Percentiles rank a stretch among this genome's conserved stretches.
These are phyloP conservation scores for Ceratocystis diversiconidia DNA, from an alignment of 2,329 filamentous ascomycete species.

Conservation along the genomic window DNA sequence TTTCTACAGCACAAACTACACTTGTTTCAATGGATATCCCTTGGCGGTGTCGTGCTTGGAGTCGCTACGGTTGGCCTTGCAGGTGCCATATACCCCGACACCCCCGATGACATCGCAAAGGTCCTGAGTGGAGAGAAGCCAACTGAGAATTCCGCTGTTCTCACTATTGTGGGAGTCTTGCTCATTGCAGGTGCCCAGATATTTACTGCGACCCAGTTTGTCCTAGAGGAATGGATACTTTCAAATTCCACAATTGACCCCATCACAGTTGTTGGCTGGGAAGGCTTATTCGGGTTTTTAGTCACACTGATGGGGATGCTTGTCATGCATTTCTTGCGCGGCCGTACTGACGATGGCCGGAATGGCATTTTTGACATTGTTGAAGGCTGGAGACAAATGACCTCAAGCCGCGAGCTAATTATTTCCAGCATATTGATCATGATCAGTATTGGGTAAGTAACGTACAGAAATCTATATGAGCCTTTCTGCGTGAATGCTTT, in stretches of 20 bases:
- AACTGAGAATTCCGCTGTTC: slow-evolving; percentile 27
- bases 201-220: slow-evolving; percentile 93
- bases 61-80: slow-evolving; percentile 84
- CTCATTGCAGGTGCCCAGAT: slow-evolving; percentile 90
- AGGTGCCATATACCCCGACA: slow-evolving; percentile 62
- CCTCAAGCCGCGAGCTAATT: slow-evolving; percentile 53
- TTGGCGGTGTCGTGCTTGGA: slow-evolving; percentile 74
- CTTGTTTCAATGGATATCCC: slow-evolving; percentile 82
- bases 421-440: slow-evolving; percentile 80
- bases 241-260: slow-evolving; percentile 53
- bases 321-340: slow-evolving; percentile 62
- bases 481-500: background rate
- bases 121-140: slow-evolving; percentile 26
- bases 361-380: slow-evolving; percentile 82
- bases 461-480: background rate
- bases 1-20: slow-evolving; percentile 70
- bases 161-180: slow-evolving; percentile 68
- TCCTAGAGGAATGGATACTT: slow-evolving; percentile 86
- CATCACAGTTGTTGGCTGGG: slow-evolving; percentile 87
- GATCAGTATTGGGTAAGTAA: slow-evolving; percentile 77
- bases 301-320: slow-evolving; percentile 70
- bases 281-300: slow-evolving; percentile 77
- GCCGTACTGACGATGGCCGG: slow-evolving; percentile 55
- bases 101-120: slow-evolving; percentile 25
- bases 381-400: slow-evolving; percentile 74